These are phyloP conservation scores for Eremothecium sinecaudum DNA, from an alignment of 1,139 yeast genomes.

Conservation along the genomic window DNA sequence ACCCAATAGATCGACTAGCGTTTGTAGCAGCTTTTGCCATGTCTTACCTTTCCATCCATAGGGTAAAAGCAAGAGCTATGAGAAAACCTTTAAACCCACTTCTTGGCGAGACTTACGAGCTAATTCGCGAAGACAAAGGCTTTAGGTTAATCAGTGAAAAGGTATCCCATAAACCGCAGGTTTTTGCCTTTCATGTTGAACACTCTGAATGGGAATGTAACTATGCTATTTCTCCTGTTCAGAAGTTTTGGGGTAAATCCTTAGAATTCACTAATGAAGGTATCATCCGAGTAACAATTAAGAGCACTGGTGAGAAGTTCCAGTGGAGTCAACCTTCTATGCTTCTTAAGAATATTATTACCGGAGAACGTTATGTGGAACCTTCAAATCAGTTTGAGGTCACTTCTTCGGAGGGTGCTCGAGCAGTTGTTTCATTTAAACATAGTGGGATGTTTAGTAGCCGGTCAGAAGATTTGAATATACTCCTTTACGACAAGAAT, in stretches of 20 bases:
- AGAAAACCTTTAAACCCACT: slow-evolving; percentile 92
- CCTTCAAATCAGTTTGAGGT: slow-evolving; percentile 66
- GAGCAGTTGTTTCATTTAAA: slow-evolving; percentile 67
- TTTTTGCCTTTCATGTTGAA: slow-evolving; percentile 73
- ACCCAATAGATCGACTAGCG: slow-evolving; percentile 54
- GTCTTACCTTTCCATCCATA: slow-evolving; percentile 56
- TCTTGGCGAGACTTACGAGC: slow-evolving; percentile 78
- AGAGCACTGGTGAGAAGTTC: slow-evolving; percentile 57
- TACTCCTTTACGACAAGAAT: slow-evolving; percentile 41
- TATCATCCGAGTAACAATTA: slow-evolving; percentile 44
- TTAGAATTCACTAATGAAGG: slow-evolving; percentile 78
- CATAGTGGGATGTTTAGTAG: slow-evolving; percentile 70
- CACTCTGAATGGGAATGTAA: slow-evolving; percentile 64
- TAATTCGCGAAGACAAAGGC: slow-evolving; percentile 69
- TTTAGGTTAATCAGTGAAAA: slow-evolving; percentile 67
- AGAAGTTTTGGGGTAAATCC: slow-evolving; percentile 93
- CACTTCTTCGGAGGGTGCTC: slow-evolving; percentile 56
- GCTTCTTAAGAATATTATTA: slow-evolving; percentile 73
- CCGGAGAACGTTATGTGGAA: slow-evolving; percentile 93
- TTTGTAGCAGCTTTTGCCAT: slow-evolving; percentile 74
- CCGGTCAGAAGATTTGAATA: slow-evolving; percentile 67
- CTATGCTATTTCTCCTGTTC: slow-evolving; percentile 70
- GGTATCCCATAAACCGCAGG: slow-evolving; percentile 72
- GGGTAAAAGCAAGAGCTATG: slow-evolving; percentile 64
- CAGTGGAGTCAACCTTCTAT: slow-evolving; percentile 80